Evolutionary conservation across 2,329 filamentous ascomycete species (phyloP).

Genomic region (Zelopaecilomyces penicillatus): DNA sequence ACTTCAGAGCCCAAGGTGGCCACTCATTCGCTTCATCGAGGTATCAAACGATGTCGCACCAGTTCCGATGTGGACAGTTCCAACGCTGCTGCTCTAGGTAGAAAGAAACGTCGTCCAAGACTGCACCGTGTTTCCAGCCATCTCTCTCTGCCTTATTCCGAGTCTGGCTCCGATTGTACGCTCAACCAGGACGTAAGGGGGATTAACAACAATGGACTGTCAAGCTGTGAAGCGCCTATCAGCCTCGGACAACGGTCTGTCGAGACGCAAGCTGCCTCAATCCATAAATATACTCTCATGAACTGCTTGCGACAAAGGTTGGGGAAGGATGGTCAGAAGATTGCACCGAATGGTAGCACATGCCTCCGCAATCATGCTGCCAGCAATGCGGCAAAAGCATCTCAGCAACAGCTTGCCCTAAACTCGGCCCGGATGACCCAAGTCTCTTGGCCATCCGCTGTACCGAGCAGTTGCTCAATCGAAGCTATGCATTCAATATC

Average conservation of each 20-base stretch:
- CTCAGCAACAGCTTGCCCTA: constrained; percentile 2
- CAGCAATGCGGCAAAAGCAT: constrained; percentile 14
- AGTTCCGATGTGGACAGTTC: constrained; percentile 52
- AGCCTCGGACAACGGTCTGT: constrained; percentile 29
- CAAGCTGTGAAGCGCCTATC: constrained; percentile 36
- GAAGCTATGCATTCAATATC: background rate
- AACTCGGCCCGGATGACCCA: too few relatives aligned
- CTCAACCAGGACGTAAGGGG: constrained; percentile 48
- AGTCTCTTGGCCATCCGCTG: too few relatives aligned
- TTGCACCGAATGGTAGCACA: constrained; percentile 13
- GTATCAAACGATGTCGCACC: constrained; percentile 43
- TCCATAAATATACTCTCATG: constrained; percentile 58
- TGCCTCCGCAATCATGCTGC: constrained; percentile 13
- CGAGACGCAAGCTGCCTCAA: constrained; percentile 39
- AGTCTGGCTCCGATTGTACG: constrained; percentile 57
- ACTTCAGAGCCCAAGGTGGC: background rate
- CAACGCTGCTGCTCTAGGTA: constrained; percentile 38
- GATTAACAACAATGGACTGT: constrained; percentile 39
- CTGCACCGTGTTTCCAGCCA: constrained; percentile 59
- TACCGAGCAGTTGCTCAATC: too few relatives aligned
- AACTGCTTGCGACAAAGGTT: constrained; percentile 49
- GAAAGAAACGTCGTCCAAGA: constrained; percentile 61
- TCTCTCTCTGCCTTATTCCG: constrained; percentile 60
- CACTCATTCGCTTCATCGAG: constrained; percentile 1
- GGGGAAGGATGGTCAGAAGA: constrained; percentile 20